Conservation (phyloP, 805 yeast species). For the Kodamaea sagamina region DNA sequence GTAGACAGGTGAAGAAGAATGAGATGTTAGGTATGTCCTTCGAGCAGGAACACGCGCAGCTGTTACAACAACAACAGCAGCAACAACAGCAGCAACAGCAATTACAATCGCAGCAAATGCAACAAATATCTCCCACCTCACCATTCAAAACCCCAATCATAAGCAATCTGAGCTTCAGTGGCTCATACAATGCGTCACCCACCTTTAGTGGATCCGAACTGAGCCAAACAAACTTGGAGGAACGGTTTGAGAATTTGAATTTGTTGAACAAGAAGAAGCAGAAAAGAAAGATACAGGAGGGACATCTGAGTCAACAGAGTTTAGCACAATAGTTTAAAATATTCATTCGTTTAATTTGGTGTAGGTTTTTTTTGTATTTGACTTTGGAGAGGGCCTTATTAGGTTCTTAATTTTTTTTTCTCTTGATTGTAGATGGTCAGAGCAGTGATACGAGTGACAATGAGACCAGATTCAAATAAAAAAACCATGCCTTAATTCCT, state of each 20-base stretch:
- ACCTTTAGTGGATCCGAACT: conserved; percentile 6
- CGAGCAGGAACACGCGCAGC: conserved; percentile 1
- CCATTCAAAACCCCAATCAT: conserved; percentile 19
- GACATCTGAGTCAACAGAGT: conserved; percentile 3
- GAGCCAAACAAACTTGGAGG: conserved; percentile 10
- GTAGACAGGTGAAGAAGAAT: conserved; percentile 20
- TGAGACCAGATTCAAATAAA: too few species aligned
- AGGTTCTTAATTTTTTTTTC: too few species aligned
- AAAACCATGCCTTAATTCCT: too few species aligned
- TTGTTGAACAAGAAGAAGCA: conserved; percentile 9
- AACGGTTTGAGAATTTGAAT: conserved; percentile 4
- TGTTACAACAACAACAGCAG: background rate
- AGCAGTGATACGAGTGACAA: too few species aligned
- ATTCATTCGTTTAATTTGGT: too few species aligned
- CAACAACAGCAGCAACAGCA: conserved; percentile 3
- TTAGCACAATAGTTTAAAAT: background rate
- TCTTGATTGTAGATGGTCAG: too few species aligned
- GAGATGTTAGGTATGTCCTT: conserved; percentile 1
- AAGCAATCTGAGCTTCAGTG: conserved; percentile 9
- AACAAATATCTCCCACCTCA: conserved; percentile 10
- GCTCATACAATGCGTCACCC: conserved; percentile 3
- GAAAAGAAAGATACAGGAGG: conserved; percentile 2
- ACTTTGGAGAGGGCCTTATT: too few species aligned
- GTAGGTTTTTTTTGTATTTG: too few species aligned
- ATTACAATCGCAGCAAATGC: background rate